These are phyloP conservation scores for Basipetospora chlamydospora DNA, from an alignment of 2,329 filamentous ascomycete genomes.

Conservation along the genomic window DNA sequence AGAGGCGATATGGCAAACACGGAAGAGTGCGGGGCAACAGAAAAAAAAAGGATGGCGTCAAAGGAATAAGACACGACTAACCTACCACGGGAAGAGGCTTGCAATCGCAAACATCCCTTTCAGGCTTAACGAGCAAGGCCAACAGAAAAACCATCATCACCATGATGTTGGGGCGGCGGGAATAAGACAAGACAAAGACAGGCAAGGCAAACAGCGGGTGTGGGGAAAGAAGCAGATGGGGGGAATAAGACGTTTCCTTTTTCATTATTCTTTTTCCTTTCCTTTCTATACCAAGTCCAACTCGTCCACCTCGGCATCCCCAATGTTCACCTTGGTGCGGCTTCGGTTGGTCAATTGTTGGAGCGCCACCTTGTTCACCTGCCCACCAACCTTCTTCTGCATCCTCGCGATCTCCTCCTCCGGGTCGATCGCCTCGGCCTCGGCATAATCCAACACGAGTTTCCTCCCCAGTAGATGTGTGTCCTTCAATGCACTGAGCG, in stretches of 20 bases:
- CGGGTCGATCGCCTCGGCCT: conserved; percentile 75
- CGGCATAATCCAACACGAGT: conserved; percentile 82
- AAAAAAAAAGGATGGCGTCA: too few species aligned
- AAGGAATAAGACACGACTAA: too few species aligned
- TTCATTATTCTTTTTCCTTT: not conserved
- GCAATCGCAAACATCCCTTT: too few species aligned
- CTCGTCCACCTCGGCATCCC: conserved; percentile 48
- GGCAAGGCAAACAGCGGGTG: too few species aligned
- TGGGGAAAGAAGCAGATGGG: too few species aligned
- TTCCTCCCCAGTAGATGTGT: conserved; percentile 86
- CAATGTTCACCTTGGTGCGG: conserved; percentile 80
- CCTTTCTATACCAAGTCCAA: conserved; percentile 4
- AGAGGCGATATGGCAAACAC: conserved; percentile 1
- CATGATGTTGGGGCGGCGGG: too few species aligned
- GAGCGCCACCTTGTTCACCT: conserved; percentile 80
- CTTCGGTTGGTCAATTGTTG: conserved; percentile 75
- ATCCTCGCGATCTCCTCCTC: conserved; percentile 96
- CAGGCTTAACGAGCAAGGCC: too few species aligned
- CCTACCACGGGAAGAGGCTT: too few species aligned
- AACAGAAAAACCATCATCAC: too few species aligned
- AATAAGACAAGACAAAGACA: too few species aligned
- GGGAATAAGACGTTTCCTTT: not conserved
- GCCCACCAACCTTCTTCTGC: conserved; percentile 85
- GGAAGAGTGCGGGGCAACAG: not conserved
- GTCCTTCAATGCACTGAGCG: conserved; percentile 78